These are phyloP conservation scores for Psidium guajava DNA, from an alignment of 345 rosid genomes.

Conservation along the genomic window DNA sequence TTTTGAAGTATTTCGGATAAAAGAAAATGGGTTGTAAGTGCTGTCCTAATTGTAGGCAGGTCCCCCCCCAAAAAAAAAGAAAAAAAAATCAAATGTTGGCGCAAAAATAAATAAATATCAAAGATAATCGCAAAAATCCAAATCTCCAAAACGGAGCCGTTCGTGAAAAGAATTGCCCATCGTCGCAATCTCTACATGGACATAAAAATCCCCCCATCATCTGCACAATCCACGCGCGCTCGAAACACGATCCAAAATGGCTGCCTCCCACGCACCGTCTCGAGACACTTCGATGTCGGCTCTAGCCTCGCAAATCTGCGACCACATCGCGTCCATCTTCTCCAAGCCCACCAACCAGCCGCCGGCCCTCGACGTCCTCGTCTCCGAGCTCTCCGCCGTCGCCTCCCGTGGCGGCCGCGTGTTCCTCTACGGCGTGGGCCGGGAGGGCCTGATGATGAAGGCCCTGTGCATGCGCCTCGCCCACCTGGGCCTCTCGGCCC, in stretches of 20 bases:
- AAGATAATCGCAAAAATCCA: not conserved
- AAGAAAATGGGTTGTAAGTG: too few species aligned
- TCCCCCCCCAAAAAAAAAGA: not conserved
- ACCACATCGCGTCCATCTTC: constrained; percentile 56
- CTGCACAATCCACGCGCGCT: not conserved
- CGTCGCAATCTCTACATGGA: not conserved
- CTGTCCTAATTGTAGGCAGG: not conserved
- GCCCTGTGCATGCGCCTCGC: constrained; percentile 79
- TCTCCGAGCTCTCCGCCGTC: constrained; percentile 30
- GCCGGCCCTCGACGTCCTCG: constrained; percentile 40
- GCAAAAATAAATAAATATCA: not conserved
- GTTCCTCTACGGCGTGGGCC: constrained; percentile 82
- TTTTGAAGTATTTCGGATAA: not conserved
- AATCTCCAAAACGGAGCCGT: not conserved
- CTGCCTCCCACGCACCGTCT: not conserved
- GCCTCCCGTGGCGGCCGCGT: constrained; percentile 34
- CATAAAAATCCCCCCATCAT: not conserved
- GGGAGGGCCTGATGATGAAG: constrained; percentile 83
- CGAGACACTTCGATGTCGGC: constrained; percentile 2
- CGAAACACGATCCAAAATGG: not conserved
- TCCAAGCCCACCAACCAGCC: constrained; percentile 29
- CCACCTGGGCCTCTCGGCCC: constrained; percentile 72
- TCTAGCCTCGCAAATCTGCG: constrained; percentile 51
- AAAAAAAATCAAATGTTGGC: not conserved
- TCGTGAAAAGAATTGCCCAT: not conserved